Percentiles rank a stretch among this genome's conserved stretches.
Conservation (phyloP, 139 green algal species). For the Coccomyxa sp. region DNA sequence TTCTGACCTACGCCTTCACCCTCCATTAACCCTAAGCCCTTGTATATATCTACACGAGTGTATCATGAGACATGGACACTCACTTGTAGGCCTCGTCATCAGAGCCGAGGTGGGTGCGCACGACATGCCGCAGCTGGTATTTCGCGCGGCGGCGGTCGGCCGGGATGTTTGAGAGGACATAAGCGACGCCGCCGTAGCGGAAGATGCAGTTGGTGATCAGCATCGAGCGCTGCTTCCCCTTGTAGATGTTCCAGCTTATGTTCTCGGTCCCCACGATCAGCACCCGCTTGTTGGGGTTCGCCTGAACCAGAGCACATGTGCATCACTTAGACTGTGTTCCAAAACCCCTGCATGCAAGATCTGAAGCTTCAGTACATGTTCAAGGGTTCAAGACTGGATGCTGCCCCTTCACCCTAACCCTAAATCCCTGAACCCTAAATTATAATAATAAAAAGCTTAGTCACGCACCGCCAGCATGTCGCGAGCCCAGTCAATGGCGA, state of each 20-base stretch:
- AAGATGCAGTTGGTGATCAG: conserved; percentile 95
- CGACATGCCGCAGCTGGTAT: neutral
- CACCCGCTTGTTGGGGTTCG: neutral
- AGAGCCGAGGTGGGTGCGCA: neutral
- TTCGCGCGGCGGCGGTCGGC: conserved; percentile 30
- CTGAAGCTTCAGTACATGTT: no score
- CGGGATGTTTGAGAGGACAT: conserved; percentile 82
- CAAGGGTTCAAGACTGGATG: no score
- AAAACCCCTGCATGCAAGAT: no score
- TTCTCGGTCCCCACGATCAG: neutral
- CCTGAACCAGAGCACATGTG: neutral
- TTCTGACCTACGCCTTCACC: no score
- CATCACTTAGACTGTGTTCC: neutral
- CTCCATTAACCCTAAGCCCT: no score
- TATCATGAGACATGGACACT: neutral
- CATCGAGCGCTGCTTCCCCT: conserved; percentile 79
- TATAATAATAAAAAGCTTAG: no score
- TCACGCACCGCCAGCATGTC: neutral
- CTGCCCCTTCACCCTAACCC: no score
- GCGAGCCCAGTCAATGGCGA: neutral
- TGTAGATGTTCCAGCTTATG: neutral
- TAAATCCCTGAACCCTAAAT: no score
- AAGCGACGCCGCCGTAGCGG: conserved; percentile 77
- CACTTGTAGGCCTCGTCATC: neutral
- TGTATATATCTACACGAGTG: no score